Base-by-base conservation (phyloP, 768 basidiomycete genomes). In the Podaxis rugospora region DNA sequence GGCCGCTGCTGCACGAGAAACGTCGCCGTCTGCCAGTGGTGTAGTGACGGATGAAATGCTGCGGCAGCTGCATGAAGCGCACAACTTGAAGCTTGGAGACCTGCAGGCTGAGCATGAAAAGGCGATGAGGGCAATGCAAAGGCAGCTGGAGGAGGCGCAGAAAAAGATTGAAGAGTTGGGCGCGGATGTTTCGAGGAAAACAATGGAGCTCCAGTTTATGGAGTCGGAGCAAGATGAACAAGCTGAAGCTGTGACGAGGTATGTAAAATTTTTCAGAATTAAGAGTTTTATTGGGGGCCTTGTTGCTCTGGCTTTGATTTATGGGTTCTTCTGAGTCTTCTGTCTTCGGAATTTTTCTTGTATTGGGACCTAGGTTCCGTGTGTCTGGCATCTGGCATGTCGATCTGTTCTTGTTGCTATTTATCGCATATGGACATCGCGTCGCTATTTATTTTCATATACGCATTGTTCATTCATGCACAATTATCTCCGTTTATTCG, bases 191-290 rank as follows among this genome's bases (percentile, higher is more conserved):
- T 78, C 74, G 4, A 80, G 88, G 63, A 92, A 91, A 72, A 79
- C 80, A 60, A 87, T 93, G 89, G 92, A 93, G 74, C 88, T 93
- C 50, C 80, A 84, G 65, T 90, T 87, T 72, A 79, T 91, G 59
- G 90, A 91, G 68, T 83, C 86, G 69, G 90, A 92, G 25, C 84
- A 89, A 68, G 90, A 92, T 44, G 92, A 93, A 66, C 83, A 68
- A 63, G 16, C 25, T 39, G 63, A 63, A 39, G 39, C 27, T 37
- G 59, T 63, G 54, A 63, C 60, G 32, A 64, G 54, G 50, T 64
- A 55, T 59, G 55, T 62, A 44, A 57, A 46, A 69, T 74, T 83
- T 66, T 86, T 85, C 74, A 77, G 80, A 66, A 73, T 84, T 66
- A 83, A 85, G 72, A 78, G 80, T 69, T 82, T 84, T 64, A 71